Evolutionary conservation across 768 basidiomycete genomes (phyloP).

Genomic region (Suillus spraguei): DNA sequence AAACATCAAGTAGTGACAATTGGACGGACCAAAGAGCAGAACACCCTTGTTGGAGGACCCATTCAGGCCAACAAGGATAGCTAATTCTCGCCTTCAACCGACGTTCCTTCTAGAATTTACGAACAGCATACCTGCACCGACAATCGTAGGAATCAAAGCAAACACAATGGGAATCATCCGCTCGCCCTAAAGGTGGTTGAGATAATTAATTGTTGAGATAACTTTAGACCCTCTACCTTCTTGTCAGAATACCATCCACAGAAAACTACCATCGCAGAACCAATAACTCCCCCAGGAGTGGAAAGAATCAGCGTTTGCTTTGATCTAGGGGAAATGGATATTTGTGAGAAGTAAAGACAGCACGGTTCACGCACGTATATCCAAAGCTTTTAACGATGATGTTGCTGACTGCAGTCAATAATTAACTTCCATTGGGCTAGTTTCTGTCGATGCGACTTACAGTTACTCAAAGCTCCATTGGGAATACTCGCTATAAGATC

Average conservation of each 20-base stretch:
- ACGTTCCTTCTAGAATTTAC: not conserved
- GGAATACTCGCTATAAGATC: constrained; percentile 57
- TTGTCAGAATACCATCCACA: constrained; percentile 70
- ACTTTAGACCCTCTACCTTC: constrained; percentile 40
- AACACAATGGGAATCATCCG: constrained; percentile 64
- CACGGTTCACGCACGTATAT: constrained; percentile 49
- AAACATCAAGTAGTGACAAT: not conserved
- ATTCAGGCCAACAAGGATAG: constrained; percentile 57
- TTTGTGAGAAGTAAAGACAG: not conserved
- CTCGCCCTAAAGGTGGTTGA: constrained; percentile 42
- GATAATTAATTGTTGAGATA: not conserved
- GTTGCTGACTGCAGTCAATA: constrained; percentile 50
- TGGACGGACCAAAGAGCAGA: constrained; percentile 53
- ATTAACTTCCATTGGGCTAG: not conserved
- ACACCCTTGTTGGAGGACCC: constrained; percentile 49
- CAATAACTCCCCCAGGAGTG: constrained; percentile 57
- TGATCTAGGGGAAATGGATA: constrained; percentile 39
- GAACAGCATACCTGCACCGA: constrained; percentile 48
- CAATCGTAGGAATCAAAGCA: constrained; percentile 58
- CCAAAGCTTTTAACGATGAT: constrained; percentile 65
- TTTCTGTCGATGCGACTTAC: constrained; percentile 37
- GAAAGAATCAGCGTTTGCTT: constrained; percentile 62
- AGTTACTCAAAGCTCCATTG: constrained; percentile 65
- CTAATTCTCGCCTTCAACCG: constrained; percentile 24
- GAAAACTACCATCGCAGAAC: constrained; percentile 46